Conservation (phyloP, 2,329 filamentous ascomycete genomes). For the Akanthomyces lecanii region DNA sequence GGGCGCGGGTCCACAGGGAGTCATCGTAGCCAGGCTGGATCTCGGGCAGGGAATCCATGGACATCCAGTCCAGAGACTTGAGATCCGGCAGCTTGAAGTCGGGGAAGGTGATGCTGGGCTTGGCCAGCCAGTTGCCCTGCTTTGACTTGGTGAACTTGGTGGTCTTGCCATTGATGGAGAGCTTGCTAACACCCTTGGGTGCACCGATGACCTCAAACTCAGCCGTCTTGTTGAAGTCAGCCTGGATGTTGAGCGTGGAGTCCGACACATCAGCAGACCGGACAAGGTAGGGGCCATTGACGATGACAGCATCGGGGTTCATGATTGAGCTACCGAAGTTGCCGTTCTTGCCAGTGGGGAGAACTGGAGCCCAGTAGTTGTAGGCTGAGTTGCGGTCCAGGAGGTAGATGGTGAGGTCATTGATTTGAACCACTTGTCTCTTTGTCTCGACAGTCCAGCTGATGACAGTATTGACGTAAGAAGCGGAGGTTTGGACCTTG, state of each 20-base stretch:
- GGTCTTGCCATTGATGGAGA: slow-evolving; percentile 35
- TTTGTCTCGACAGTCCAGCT: slow-evolving; percentile 4
- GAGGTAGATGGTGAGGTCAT: slow-evolving; percentile 9
- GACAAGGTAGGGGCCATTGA: slow-evolving; percentile 57
- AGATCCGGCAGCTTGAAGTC: slow-evolving; percentile 6
- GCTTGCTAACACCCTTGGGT: slow-evolving; percentile 39
- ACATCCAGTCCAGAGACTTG: slow-evolving; percentile 10
- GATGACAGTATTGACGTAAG: slow-evolving; percentile 6
- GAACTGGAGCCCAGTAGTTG: slow-evolving; percentile 58
- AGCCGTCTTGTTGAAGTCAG: slow-evolving; percentile 65
- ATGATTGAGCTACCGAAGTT: slow-evolving; percentile 21
- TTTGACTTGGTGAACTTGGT: slow-evolving; percentile 31
- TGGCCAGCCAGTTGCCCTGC: slow-evolving; percentile 39
- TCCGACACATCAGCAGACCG: slow-evolving; percentile 52
- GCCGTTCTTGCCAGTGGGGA: slow-evolving; percentile 27
- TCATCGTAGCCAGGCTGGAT: slow-evolving; percentile 31
- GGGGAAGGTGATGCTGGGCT: slow-evolving; percentile 6
- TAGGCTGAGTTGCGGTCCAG: slow-evolving; percentile 56
- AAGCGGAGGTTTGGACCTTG: not conserved
- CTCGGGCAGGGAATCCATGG: slow-evolving; percentile 23
- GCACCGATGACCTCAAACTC: slow-evolving; percentile 62
- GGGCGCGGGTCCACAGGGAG: slow-evolving; percentile 39
- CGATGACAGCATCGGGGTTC: slow-evolving; percentile 42
- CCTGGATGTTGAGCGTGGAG: slow-evolving; percentile 54
- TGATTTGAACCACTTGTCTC: slow-evolving; percentile 5